These are phyloP conservation scores for Westerdykella sp. DNA, from an alignment of 2,329 filamentous ascomycete genomes.

Conservation along the genomic window DNA sequence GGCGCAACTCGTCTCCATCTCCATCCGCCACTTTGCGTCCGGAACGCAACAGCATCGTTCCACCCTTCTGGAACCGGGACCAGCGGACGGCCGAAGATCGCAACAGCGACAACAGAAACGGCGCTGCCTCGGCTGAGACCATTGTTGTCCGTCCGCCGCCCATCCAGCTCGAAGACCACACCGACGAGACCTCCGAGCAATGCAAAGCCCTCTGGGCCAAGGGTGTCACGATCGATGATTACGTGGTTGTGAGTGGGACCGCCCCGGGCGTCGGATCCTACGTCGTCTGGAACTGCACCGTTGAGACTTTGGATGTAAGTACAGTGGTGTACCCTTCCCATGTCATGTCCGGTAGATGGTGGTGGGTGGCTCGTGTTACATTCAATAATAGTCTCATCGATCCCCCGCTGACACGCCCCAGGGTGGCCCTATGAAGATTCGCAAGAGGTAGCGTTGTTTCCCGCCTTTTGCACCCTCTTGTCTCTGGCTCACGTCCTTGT, in stretches of 20 bases:
- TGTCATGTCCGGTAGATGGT: neutral
- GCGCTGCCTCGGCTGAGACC: constrained; percentile 19
- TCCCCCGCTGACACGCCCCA: constrained; percentile 19
- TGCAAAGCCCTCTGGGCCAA: constrained; percentile 57
- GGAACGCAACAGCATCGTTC: constrained; percentile 34
- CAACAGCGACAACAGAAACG: constrained; percentile 30
- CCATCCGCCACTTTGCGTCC: constrained; percentile 16
- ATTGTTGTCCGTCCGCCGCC: constrained; percentile 31
- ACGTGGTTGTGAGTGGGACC: constrained; percentile 55
- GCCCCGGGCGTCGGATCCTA: constrained; percentile 69
- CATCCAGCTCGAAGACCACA: constrained; percentile 61
- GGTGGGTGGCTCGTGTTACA: neutral
- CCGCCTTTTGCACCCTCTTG: neutral
- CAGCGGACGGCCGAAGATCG: constrained; percentile 17
- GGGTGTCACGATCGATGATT: constrained; percentile 56
- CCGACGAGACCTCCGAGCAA: constrained; percentile 52
- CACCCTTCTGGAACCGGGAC: constrained; percentile 45
- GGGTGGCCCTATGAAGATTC: constrained; percentile 53
- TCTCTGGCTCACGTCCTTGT: constrained; percentile 14
- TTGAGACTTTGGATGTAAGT: constrained; percentile 77
- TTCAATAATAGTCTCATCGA: neutral
- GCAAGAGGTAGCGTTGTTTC: constrained; percentile 48
- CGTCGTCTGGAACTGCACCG: constrained; percentile 86
- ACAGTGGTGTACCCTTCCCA: constrained; percentile 5
- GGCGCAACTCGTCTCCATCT: constrained; percentile 7